These are phyloP conservation scores for Hypoxylon sp. DNA, from an alignment of 2,329 filamentous ascomycete species.

Conservation along the genomic window DNA sequence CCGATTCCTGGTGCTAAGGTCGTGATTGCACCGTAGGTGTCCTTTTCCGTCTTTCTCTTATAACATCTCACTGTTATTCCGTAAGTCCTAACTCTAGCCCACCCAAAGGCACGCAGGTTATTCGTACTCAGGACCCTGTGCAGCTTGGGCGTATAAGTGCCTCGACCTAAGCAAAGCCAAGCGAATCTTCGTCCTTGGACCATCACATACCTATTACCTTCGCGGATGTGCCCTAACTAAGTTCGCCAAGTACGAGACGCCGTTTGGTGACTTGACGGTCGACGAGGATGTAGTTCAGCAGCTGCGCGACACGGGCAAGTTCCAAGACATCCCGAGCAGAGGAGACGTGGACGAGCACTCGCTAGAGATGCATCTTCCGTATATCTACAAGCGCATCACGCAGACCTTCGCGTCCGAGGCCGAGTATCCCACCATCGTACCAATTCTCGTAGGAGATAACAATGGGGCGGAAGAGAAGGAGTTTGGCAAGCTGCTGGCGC, in stretches of 20 bases:
- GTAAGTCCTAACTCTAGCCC: conserved; percentile 34
- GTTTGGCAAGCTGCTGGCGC: conserved; percentile 79
- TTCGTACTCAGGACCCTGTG: conserved; percentile 89
- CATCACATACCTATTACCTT: conserved; percentile 90
- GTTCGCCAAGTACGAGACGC: conserved; percentile 80
- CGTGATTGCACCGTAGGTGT: conserved; percentile 90
- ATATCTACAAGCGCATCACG: conserved; percentile 83
- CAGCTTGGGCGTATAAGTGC: conserved; percentile 93
- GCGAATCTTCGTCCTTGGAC: conserved; percentile 91
- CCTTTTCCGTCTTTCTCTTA: conserved; percentile 21
- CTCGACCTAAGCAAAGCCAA: conserved; percentile 87
- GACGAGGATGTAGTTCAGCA: conserved; percentile 70
- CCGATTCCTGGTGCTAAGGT: conserved; percentile 83
- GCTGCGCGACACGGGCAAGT: conserved; percentile 67
- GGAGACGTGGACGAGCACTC: conserved; percentile 90
- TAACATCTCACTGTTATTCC: conserved; percentile 16
- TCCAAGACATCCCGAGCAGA: conserved; percentile 73
- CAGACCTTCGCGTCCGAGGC: conserved; percentile 65
- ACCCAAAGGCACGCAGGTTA: conserved; percentile 88
- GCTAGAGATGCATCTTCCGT: conserved; percentile 96
- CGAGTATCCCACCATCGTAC: conserved; percentile 81
- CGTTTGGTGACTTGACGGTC: conserved; percentile 78
- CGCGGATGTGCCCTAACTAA: conserved; percentile 81
- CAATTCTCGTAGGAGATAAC: conserved; percentile 87
- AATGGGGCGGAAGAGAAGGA: conserved; percentile 74